Evolutionary conservation across 2,329 filamentous ascomycete species (phyloP), one percentile per base, ranked within the genome.

Genomic region (Myotisia sp.): DNA sequence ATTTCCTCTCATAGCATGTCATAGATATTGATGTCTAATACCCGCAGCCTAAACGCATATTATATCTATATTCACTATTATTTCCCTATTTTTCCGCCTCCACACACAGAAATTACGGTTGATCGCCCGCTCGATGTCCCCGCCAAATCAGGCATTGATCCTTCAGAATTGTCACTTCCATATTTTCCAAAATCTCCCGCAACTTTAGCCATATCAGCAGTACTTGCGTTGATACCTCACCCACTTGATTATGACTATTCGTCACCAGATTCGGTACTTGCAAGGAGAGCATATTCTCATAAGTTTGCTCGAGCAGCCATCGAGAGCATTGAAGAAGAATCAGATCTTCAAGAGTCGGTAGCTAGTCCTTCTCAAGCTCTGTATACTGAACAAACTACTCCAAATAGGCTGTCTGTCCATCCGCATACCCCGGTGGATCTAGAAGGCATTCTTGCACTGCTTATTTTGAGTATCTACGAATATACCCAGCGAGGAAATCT

Each of bases 1-100:
- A 12, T 18, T 27, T 17, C n/a, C 18, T 24, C 31, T 27, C 4
- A 13, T 17, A 27, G 4, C 12, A 20, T 8, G 8, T 19, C 28
- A 6, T 28, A n/a, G 14, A 6, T 23, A 23, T n/a, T 13, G 21
- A 16, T 23, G 31, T 9, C 12, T 16, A 17, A n/a, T 24, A 10
- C 9, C 3, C 9, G 21, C 33, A 64, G 60, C 43, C 47, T 63
- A 31, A 60, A 61, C 39, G 60, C 56, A 22, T 63, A 64, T 36
- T 64, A 64, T 37, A 55, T 58, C 28, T 64, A 60, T 36, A 57
- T 63, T 34, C 60, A 64, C 43, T 36, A 47, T n/a, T 64, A 60
- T 42, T 61, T 62, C 27, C 60, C 60, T 4, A 56, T 64, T 23
- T 48, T 64, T 18, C 59, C 60, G 5, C 58, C 60, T 18, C 47